Base-by-base conservation (phyloP, 257 asterid species). In the Pogostemon cablin region DNA sequence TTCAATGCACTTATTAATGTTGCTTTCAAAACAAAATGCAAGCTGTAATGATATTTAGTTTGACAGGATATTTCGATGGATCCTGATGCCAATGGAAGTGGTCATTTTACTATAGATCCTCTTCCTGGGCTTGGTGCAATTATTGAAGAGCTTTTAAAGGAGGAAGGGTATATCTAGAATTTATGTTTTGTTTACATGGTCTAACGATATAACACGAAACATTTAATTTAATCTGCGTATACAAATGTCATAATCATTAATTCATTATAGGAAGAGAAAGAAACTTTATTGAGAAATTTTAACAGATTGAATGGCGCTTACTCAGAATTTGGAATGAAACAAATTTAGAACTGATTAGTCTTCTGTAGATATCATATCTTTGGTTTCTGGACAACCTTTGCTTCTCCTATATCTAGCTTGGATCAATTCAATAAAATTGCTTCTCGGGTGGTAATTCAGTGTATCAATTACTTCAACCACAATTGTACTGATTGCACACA, bases 71-170 rank as follows among this genome's bases (percentile, higher is more conserved):
- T 77, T 54, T 63, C 90, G 5, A 46, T 17, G 47, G 77, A 80
- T 76, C 44, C 77, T 12, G 73, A 78, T 82, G 54, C 72, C 48
- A 73, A 56, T 47, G 38, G 75, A 47, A 64, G 78, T 8, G 75
- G 71, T 41, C 74, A 78, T 78, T 67, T 81, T 12, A 44, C 81
- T 42, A 93, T 91, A 65, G 97, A 89, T 77, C 95, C 99, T 50
- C 96, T 93, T 79, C 89, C 96, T 0, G 99, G 99, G 67, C 96
- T 93, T 46, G 89, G 85, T 72, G 75, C 81, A 57, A 91, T 91
- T 67, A 71, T 93, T 10, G 80, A 85, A 67, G 99, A 93, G 87
- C 85, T 93, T 67, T 63, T 86, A 81, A 85, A 79, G 79, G 99
- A 93, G 82, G 96, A 86, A 48, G 96, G 99, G 99, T 93, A 93